Percentiles rank a stretch among this genome's conserved stretches.
Evolutionary conservation across 2,329 filamentous ascomycete species (phyloP).

Genomic region (Penicillium sp.): DNA sequence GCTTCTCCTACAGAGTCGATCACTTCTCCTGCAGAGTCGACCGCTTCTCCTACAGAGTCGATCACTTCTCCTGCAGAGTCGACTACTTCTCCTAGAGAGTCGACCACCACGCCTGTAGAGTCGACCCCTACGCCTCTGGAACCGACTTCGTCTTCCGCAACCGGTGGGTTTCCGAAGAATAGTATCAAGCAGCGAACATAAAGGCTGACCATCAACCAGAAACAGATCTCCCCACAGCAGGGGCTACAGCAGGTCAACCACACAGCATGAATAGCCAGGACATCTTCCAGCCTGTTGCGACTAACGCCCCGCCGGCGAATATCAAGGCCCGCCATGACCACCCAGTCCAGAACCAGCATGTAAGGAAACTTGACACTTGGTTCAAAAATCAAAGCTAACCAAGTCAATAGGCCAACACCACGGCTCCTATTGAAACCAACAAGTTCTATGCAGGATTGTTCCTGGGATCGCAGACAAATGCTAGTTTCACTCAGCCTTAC

Average conservation of each 20-base stretch:
- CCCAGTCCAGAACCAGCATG: slow-evolving; percentile 41
- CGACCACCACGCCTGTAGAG: background rate
- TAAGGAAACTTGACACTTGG: slow-evolving; percentile 20
- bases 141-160: background rate
- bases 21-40: background rate
- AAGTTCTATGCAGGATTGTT: slow-evolving; percentile 78
- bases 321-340: slow-evolving; percentile 42
- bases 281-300: slow-evolving; percentile 43
- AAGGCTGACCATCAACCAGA: background rate
- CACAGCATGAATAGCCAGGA: slow-evolving; percentile 38
- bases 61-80: background rate
- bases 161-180: background rate
- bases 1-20: background rate
- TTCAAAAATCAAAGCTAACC: background rate
- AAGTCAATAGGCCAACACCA: slow-evolving; percentile 21
- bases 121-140: background rate
- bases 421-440: slow-evolving; percentile 45
- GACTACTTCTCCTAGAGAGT: background rate
- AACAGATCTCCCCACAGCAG: background rate
- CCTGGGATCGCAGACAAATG: slow-evolving; percentile 66
- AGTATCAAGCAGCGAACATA: background rate
- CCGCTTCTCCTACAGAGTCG: background rate
- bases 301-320: slow-evolving; percentile 37
- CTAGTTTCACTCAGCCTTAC: slow-evolving; percentile 75
- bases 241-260: background rate